Conservation (phyloP, 129 eudicot species). For the Lonicera japonica region DNA sequence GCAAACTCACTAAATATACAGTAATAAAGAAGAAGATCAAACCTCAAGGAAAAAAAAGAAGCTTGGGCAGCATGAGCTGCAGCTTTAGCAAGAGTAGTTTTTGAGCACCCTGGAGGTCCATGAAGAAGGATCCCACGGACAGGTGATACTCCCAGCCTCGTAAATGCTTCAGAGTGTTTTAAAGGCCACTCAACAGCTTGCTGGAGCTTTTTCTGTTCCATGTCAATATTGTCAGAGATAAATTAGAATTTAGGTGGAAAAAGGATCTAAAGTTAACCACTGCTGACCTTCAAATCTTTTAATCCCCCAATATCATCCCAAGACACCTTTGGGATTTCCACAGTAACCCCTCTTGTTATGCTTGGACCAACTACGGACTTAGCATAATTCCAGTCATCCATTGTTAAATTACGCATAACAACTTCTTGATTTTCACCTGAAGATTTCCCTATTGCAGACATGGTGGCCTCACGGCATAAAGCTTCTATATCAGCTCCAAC, state of each 20-base stretch:
- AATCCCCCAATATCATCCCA: conserved; percentile 97
- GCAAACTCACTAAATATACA: too few species aligned
- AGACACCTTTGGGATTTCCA: conserved; percentile 77
- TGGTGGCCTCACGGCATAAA: conserved; percentile 82
- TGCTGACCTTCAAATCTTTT: conserved; percentile 69
- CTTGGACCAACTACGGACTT: conserved; percentile 78
- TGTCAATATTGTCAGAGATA: conserved; percentile 6
- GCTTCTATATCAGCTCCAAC: conserved; percentile 98
- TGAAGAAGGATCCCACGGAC: conserved; percentile 93
- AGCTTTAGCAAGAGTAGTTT: conserved; percentile 97
- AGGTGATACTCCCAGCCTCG: conserved; percentile 76
- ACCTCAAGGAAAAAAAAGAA: conserved; percentile 92
- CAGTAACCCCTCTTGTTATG: conserved; percentile 91
- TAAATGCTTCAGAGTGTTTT: conserved; percentile 64
- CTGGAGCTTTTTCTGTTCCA: conserved; percentile 83
- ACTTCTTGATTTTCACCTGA: conserved; percentile 29
- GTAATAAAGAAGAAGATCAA: conserved; percentile 4
- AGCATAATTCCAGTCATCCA: conserved; percentile 82
- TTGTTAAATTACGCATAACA: conserved; percentile 32
- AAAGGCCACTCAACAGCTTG: conserved; percentile 99
- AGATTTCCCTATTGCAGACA: conserved; percentile 42
- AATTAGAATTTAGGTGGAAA: not conserved
- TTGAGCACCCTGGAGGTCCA: conserved; percentile 99
- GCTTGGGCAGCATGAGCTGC: conserved; percentile 97
- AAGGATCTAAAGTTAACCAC: not conserved